Conservation (phyloP, 2,329 filamentous ascomycete genomes). For the Calonectria pseudoreteaudii region DNA sequence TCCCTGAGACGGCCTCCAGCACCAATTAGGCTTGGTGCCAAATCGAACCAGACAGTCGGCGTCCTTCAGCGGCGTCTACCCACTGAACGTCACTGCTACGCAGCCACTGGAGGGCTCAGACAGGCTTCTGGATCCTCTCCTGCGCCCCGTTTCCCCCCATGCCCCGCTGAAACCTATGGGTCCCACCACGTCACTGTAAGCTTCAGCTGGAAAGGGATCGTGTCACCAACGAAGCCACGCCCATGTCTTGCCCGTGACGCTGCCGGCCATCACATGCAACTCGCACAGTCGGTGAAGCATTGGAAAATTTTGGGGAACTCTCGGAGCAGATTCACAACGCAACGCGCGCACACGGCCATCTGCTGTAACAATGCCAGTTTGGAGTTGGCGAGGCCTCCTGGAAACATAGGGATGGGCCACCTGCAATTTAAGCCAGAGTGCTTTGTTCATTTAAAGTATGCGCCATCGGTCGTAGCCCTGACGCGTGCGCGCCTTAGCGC, state of each 20-base stretch:
- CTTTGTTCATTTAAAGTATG: conserved; percentile 6
- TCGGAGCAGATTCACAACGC: background rate
- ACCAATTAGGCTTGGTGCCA: conserved; percentile 37
- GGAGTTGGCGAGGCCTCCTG: conserved; percentile 18
- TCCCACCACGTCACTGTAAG: conserved; percentile 14
- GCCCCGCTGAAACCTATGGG: conserved; percentile 9
- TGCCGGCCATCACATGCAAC: background rate
- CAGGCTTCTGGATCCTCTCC: conserved; percentile 6
- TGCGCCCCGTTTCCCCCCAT: background rate
- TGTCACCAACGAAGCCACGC: background rate
- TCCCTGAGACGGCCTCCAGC: conserved; percentile 10
- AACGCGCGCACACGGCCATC: background rate
- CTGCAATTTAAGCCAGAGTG: background rate
- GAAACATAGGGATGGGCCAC: background rate
- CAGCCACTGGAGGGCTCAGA: conserved; percentile 14
- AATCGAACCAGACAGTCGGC: conserved; percentile 36
- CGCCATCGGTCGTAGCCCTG: background rate
- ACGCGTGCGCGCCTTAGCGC: background rate
- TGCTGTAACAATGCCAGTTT: background rate
- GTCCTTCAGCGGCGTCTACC: conserved; percentile 23
- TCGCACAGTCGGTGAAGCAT: background rate
- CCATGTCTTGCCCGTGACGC: background rate
- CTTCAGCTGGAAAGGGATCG: background rate
- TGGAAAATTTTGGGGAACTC: background rate
- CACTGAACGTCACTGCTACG: conserved; percentile 24